These are phyloP conservation scores for Gnomoniopsis sp. DNA, from an alignment of 2,329 filamentous ascomycete genomes.

Conservation along the genomic window DNA sequence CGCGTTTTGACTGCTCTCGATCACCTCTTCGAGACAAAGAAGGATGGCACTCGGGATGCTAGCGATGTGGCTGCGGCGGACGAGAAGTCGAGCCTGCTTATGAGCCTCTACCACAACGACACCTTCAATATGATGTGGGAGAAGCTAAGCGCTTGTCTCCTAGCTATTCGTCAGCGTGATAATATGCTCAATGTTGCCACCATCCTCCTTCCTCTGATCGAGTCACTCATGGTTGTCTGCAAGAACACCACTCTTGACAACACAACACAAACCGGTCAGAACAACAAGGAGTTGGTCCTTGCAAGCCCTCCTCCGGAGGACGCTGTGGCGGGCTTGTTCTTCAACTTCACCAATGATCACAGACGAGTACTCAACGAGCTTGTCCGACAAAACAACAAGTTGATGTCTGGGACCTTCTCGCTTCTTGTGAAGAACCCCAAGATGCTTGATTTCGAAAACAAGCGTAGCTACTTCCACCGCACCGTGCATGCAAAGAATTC, in stretches of 20 bases:
- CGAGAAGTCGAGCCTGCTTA: conserved; percentile 80
- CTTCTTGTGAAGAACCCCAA: conserved; percentile 97
- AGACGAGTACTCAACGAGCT: conserved; percentile 97
- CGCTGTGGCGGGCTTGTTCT: conserved; percentile 87
- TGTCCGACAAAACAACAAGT: conserved; percentile 91
- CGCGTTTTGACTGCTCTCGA: conserved; percentile 91
- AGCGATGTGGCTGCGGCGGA: conserved; percentile 23
- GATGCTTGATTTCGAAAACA: conserved; percentile 98
- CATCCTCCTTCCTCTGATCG: conserved; percentile 89
- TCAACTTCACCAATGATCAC: conserved; percentile 95
- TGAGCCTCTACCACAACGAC: conserved; percentile 83
- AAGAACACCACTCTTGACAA: conserved; percentile 90
- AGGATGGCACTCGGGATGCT: conserved; percentile 36
- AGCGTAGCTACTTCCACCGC: conserved; percentile 97
- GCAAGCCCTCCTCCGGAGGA: conserved; percentile 76
- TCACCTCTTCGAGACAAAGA: conserved; percentile 83
- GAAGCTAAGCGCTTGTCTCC: conserved; percentile 84
- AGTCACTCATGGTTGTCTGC: conserved; percentile 98
- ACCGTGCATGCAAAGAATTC: conserved; percentile 74
- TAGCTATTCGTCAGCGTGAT: conserved; percentile 83
- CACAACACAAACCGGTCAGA: conserved; percentile 41
- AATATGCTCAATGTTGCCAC: conserved; percentile 97
- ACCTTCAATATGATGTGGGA: conserved; percentile 91
- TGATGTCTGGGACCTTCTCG: conserved; percentile 98
- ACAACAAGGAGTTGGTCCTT: conserved; percentile 65